Evolutionary conservation across 75 land plant genomes (phyloP), one percentile per base, ranked within the genome.

Genomic region (Adiantum capillusveneris): DNA sequence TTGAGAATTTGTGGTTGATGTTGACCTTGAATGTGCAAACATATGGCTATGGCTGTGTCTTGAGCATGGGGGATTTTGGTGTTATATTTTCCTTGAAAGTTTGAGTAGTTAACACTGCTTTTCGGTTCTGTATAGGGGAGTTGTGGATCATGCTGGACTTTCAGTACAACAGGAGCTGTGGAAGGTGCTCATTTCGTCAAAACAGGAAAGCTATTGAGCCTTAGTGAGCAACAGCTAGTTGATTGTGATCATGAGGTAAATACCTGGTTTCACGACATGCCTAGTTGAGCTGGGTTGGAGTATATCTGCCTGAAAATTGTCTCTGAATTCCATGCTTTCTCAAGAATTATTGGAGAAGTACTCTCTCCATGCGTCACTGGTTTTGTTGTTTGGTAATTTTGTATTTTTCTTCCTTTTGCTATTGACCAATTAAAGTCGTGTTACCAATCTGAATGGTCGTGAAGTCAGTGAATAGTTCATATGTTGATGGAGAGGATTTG

Each of bases 101-200:
- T 7, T 7, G 42, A 7, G 7, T 39, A 39, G 13, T 39, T 9
- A 7, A 39, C 42, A 13, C 42, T 39, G 13, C 12, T 7, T 39
- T 39, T 39, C 13, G 42, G 42, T n/a, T n/a, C n/a, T n/a, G n/a
- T n/a, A n/a, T 64, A 90, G 96, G 96, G 93, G 0, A 48, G 76
- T 0, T 90, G 93, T 53, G 96, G 96, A 13, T 90, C 93, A 7
- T 90, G 96, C 76, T 90, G 93, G 96, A 79, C 93, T 9, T 90
- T 90, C 67, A 90, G 96, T 61, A 66, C 89, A 0, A 82, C 84
- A 6, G 94, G 97, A 18, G 94, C 89, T 0, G 48, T 88, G 24
- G 97, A 91, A 58, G 97, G 89, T 19, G 93, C 97, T 1, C 65
- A 87, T 53, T 87, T 64, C 44, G 34, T 90, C 26, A 64, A 79